Evolutionary conservation across 495 filamentous ascomycete species (phyloP), one percentile per base, ranked within the genome.

Genomic region (Barbatosphaeria neglecta): DNA sequence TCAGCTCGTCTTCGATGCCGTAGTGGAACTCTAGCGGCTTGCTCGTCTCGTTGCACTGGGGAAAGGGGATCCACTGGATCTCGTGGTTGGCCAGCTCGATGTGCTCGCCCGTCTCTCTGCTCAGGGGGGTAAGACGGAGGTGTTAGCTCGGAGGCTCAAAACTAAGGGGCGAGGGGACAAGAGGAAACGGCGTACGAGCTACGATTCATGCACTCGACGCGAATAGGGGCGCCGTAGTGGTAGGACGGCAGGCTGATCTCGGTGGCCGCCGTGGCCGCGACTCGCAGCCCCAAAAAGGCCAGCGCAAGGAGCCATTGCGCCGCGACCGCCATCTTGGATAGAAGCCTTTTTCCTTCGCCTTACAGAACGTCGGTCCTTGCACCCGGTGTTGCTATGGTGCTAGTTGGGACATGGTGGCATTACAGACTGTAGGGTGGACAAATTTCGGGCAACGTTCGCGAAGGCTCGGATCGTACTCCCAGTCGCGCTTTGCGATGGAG

Each of bases 41-140:
- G 23, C 72, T 74, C 10, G 92, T 97, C 64, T 98, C 92, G 65
- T 90, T 87, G 76, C 92, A 98, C 33, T 74, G 74, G 27, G 84
- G 84, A 65, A 98, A 97, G 41, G 92, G 88, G 45, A 94, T 82
- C 71, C 92, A 98, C 75, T 94, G 78, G 28, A 96, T 86, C 61
- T 89, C 81, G 52, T 90, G 86, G 38, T 77, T 68, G 17, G 73
- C 68, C 59, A 92, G 81, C 47, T 81, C 80, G 59, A 98, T 84
- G 77, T 98, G 76, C 53, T 81, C 77, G 53, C 78, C 78, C 3
- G 75, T 81, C 47, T 82, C 78, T 48, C 78, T 82, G 50, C 11
- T 25, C 37, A 2, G 43, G 18, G 28, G 6, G 25, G 31, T 18
- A n/a, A 19, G 6, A 48, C 22, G 41, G 18, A 16, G 27, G 27